Conservation (phyloP, 179 eudicot genomes). For the Beta macrorhiza region DNA sequence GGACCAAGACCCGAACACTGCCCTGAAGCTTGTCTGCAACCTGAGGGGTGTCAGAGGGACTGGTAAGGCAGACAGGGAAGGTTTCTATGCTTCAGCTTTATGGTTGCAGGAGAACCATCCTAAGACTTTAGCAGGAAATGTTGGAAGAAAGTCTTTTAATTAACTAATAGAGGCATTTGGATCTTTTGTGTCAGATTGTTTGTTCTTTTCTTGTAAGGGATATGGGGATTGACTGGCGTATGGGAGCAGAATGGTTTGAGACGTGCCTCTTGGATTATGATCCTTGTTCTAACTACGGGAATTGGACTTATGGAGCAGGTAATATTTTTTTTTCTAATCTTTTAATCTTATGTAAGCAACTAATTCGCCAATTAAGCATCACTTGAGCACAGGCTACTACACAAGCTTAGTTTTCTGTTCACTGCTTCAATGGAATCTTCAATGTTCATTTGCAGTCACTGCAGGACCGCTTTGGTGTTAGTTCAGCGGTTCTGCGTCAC, state of each 20-base stretch:
- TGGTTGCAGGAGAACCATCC: too few species aligned
- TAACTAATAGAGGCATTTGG: too few species aligned
- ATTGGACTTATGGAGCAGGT: constrained; percentile 99
- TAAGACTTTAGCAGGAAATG: too few species aligned
- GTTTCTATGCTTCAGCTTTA: too few species aligned
- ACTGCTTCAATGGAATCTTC: not conserved
- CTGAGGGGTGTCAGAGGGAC: too few species aligned
- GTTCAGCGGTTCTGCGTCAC: not conserved
- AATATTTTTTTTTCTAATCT: not conserved
- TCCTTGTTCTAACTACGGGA: constrained; percentile 94
- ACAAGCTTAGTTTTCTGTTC: not conserved
- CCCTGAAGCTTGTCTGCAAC: too few species aligned
- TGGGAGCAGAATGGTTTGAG: constrained; percentile 65
- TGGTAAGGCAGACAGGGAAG: too few species aligned
- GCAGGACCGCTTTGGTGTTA: not conserved
- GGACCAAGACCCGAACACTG: too few species aligned
- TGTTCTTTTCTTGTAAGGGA: too few species aligned
- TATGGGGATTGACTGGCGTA: too few species aligned
- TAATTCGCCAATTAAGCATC: not conserved
- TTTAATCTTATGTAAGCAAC: not conserved
- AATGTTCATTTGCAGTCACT: not conserved
- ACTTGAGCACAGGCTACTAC: not conserved
- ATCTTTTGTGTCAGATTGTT: too few species aligned
- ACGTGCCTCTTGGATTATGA: constrained; percentile 92
- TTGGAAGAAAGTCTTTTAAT: too few species aligned